Evolutionary conservation across 2,329 filamentous ascomycete genomes (phyloP).

Genomic region (Claviceps humidiphila): DNA sequence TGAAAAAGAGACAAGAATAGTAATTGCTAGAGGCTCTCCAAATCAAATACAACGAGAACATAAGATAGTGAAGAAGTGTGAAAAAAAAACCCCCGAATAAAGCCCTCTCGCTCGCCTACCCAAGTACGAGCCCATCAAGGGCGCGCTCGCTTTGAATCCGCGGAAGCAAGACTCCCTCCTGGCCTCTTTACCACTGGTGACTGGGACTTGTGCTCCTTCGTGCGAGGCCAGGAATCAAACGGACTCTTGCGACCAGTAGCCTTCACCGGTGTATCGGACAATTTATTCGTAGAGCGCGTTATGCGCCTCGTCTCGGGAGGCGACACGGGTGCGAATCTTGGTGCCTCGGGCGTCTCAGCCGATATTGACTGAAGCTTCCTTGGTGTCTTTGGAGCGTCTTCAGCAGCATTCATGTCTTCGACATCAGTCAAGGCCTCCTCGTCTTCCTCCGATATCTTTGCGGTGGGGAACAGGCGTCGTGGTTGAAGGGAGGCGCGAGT

Average conservation of each 20-base stretch:
- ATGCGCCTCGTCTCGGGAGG: constrained; percentile 49
- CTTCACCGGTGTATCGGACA: constrained; percentile 30
- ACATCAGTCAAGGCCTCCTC: constrained; percentile 48
- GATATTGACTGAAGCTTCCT: constrained; percentile 17
- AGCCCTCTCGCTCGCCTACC: neutral
- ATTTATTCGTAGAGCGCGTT: constrained; percentile 43
- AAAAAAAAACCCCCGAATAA: neutral
- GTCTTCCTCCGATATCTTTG: constrained; percentile 32
- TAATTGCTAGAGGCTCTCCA: neutral
- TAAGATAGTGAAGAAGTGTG: neutral
- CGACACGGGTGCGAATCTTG: constrained; percentile 43
- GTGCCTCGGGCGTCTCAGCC: constrained; percentile 38
- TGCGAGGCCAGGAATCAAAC: constrained; percentile 56
- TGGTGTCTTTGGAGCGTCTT: constrained; percentile 23
- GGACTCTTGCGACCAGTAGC: constrained; percentile 33
- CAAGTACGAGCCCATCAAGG: constrained; percentile 10
- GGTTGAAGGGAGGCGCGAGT: constrained; percentile 61
- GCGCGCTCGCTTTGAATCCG: constrained; percentile 23
- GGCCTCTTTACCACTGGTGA: constrained; percentile 30
- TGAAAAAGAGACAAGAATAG: neutral
- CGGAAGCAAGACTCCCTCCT: constrained; percentile 18
- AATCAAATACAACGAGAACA: neutral
- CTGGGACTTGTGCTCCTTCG: constrained; percentile 41
- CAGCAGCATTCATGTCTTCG: constrained; percentile 30
- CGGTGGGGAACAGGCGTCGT: constrained; percentile 53